Conservation (phyloP, 805 yeast species). For the Ogataea siamensis region DNA sequence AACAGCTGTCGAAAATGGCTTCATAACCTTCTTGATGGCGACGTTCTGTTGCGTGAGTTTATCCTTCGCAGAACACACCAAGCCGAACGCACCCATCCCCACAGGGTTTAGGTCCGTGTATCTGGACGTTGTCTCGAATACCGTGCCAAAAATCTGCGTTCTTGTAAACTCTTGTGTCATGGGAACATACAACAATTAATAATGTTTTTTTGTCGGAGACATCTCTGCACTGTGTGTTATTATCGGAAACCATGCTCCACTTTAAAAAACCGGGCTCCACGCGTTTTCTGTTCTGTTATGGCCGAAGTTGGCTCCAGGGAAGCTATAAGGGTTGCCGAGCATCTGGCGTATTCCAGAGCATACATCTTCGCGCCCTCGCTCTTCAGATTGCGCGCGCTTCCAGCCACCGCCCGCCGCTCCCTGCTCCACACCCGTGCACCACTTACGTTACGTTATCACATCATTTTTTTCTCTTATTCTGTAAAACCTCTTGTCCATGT, state of each 20-base stretch:
- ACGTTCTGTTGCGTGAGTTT: slow-evolving; percentile 87
- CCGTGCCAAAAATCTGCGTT: slow-evolving; percentile 93
- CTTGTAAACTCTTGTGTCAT: slow-evolving; percentile 49
- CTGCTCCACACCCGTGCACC: slow-evolving; percentile 1
- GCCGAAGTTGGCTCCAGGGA: too few species aligned
- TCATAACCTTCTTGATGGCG: slow-evolving; percentile 97
- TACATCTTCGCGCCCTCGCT: too few species aligned
- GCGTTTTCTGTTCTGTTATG: too few species aligned
- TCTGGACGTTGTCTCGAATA: slow-evolving; percentile 86
- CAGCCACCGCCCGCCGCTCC: not conserved
- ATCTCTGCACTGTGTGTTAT: slow-evolving; percentile 7
- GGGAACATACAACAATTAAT: slow-evolving; percentile 5
- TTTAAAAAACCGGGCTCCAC: too few species aligned
- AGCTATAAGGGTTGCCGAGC: too few species aligned
- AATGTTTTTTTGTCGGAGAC: slow-evolving; percentile 6
- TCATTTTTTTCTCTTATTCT: not conserved
- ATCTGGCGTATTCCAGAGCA: too few species aligned
- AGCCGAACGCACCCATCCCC: slow-evolving; percentile 99
- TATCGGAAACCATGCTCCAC: too few species aligned
- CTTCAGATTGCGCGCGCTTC: not conserved
- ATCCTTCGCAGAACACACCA: slow-evolving; percentile 95
- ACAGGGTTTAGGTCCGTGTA: slow-evolving; percentile 94
- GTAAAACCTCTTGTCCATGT: not conserved
- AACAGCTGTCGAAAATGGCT: slow-evolving; percentile 92
- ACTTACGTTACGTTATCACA: not conserved